A percentile compares a stretch with the other conserved stretches of the same genome.
Evolutionary conservation across 306 rosid species (phyloP).

Genomic region (Prunus davidiana): DNA sequence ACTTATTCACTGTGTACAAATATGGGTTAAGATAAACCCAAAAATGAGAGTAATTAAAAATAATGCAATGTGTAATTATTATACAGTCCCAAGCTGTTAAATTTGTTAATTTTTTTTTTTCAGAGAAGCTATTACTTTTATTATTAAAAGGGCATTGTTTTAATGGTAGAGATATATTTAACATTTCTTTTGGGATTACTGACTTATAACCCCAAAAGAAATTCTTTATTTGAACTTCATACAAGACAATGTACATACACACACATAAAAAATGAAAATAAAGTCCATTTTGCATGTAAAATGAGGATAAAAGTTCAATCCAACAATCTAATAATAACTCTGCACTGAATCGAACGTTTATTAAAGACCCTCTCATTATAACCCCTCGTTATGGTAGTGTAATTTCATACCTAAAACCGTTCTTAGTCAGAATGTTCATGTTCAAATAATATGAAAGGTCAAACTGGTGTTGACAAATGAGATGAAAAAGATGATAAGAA

Average conservation of each 20-base stretch:
- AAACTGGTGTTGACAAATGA: background rate
- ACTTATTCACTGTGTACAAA: background rate
- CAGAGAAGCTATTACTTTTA: no score
- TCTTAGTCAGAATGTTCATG: no score
- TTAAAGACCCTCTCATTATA: no score
- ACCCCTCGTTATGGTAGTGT: no score
- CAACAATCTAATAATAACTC: no score
- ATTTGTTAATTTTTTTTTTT: background rate
- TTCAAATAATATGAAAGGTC: no score
- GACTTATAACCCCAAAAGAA: background rate
- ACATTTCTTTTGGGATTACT: background rate
- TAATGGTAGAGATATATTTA: background rate
- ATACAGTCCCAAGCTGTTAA: background rate
- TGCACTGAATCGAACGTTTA: fast-evolving
- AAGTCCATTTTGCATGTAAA: no score
- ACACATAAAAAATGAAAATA: no score
- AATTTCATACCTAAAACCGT: no score
- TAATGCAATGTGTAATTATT: background rate
- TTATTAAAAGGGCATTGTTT: background rate
- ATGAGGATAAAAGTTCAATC: no score
- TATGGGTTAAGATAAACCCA: background rate
- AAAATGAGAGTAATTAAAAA: background rate
- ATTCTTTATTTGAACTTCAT: background rate
- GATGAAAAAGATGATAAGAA: background rate
- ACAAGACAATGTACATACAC: background rate